Evolutionary conservation across 768 basidiomycete genomes (phyloP).

Genomic region (Tricholoma terreum): DNA sequence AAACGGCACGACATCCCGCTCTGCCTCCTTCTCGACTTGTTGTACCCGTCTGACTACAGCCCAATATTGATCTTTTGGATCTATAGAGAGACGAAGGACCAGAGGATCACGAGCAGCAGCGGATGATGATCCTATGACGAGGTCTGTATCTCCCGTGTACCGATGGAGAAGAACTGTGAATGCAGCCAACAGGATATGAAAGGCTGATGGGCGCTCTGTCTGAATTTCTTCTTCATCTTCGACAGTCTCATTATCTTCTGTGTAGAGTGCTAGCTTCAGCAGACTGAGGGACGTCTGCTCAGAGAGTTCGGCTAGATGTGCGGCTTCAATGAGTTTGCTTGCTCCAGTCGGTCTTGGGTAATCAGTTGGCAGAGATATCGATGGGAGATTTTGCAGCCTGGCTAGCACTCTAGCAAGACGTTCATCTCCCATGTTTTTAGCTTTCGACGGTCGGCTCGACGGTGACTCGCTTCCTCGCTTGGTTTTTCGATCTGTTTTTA

Average conservation of each 20-base stretch:
- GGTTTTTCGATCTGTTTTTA: too few relatives aligned
- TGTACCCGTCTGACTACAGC: slow-evolving; percentile 83
- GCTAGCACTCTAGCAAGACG: slow-evolving; percentile 55
- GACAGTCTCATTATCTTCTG: slow-evolving; percentile 51
- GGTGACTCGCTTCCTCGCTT: background rate
- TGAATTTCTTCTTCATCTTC: slow-evolving; percentile 42
- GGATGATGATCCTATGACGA: slow-evolving; percentile 88
- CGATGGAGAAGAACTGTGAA: slow-evolving; percentile 89
- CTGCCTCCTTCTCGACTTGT: slow-evolving; percentile 78
- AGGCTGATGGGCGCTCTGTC: slow-evolving; percentile 66
- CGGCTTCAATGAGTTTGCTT: slow-evolving; percentile 82
- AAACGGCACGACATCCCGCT: slow-evolving; percentile 78
- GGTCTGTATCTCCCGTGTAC: slow-evolving; percentile 93
- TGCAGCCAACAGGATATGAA: slow-evolving; percentile 89
- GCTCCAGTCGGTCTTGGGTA: slow-evolving; percentile 81
- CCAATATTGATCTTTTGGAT: slow-evolving; percentile 87
- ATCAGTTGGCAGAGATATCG: slow-evolving; percentile 91
- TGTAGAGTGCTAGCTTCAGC: slow-evolving; percentile 76
- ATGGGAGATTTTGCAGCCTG: slow-evolving; percentile 78
- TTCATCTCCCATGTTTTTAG: slow-evolving; percentile 34
- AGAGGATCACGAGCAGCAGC: slow-evolving; percentile 73
- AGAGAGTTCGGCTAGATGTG: slow-evolving; percentile 67
- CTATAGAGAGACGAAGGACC: slow-evolving; percentile 77
- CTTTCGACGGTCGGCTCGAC: background rate
- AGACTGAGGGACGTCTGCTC: slow-evolving; percentile 74